phyloP scores from a whole-genome alignment of 805 yeast genomes.

The Metschnikowia santaceciliae region DNA sequence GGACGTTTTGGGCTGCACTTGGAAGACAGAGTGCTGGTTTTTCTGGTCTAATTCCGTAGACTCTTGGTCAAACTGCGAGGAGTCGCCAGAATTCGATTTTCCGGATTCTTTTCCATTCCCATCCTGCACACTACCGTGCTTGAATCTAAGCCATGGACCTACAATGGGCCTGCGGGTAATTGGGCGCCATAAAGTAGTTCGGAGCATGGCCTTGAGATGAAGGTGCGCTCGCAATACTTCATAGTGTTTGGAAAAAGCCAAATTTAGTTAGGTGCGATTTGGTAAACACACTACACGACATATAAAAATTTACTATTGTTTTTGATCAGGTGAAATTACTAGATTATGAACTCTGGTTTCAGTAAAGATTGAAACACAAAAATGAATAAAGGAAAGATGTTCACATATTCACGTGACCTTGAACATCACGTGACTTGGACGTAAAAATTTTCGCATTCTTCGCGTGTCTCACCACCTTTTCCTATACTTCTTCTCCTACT shows the following conservation, averaged over 20 bases:
- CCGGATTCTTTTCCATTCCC: not conserved
- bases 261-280: too few species aligned
- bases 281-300: not conserved
- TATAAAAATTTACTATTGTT: too few species aligned
- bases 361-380: too few species aligned
- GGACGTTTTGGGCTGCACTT: conserved; percentile 9
- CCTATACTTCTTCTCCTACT: too few species aligned
- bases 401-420: too few species aligned
- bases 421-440: too few species aligned
- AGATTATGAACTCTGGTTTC: too few species aligned
- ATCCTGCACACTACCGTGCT: not conserved
- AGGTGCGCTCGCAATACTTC: not conserved
- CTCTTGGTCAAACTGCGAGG: not conserved
- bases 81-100: not conserved
- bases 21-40: conserved; percentile 1
- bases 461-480: too few species aligned
- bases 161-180: not conserved
- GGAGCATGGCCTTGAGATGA: not conserved
- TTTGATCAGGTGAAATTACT: too few species aligned
- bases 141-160: not conserved
- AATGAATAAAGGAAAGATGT: too few species aligned
- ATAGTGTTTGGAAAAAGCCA: not conserved
- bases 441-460: not conserved
- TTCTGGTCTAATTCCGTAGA: not conserved
- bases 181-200: not conserved